Conservation (phyloP, 306 rosid species). For the Acacia acuminata region DNA sequence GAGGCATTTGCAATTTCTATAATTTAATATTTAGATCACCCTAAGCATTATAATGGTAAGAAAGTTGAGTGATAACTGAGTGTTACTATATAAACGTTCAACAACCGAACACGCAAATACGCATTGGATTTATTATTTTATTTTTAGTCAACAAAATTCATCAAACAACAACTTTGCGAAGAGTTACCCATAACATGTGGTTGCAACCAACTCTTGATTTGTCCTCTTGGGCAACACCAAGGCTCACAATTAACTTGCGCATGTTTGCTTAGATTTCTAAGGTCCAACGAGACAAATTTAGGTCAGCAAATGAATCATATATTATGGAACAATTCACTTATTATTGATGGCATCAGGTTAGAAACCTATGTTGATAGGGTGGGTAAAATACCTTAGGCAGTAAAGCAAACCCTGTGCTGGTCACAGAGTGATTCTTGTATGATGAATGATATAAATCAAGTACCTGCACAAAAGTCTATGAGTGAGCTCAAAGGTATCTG, state of each 20-base stretch:
- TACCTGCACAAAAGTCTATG: background rate
- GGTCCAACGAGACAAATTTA: background rate
- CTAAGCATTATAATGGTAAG: background rate
- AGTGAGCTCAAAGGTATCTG: background rate
- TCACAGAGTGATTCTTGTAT: background rate
- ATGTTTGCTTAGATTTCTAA: background rate
- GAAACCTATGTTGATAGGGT: slow-evolving; percentile 18
- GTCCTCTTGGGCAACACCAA: background rate
- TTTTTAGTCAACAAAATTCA: too few relatives aligned
- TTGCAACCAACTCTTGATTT: background rate
- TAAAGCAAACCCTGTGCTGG: background rate
- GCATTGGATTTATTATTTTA: too few relatives aligned
- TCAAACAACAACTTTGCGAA: too few relatives aligned
- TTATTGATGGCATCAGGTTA: slow-evolving; percentile 16
- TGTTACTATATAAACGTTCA: background rate
- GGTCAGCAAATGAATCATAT: background rate
- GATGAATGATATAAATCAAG: slow-evolving; percentile 1
- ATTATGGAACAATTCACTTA: slow-evolving; percentile 2
- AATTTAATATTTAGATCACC: background rate
- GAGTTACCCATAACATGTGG: too few relatives aligned
- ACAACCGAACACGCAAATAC: background rate
- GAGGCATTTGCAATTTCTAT: background rate
- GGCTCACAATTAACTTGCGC: background rate
- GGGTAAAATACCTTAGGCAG: background rate
- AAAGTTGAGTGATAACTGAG: background rate